A percentile compares a stretch with the other conserved stretches of the same genome.
Evolutionary conservation across 73 alveolate genomes (phyloP).

Genomic region (Diophrys sp.): DNA sequence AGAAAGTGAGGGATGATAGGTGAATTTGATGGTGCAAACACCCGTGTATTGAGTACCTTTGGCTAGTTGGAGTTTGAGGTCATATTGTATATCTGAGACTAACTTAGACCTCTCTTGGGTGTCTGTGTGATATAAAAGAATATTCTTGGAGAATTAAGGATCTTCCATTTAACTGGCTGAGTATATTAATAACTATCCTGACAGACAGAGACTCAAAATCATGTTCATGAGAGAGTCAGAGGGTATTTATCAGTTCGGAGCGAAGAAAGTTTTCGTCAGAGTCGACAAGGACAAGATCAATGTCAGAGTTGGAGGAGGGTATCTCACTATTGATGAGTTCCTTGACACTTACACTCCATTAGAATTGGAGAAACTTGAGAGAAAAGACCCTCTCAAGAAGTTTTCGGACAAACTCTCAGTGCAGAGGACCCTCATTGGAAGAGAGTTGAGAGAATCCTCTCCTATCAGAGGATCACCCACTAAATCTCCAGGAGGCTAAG

Average conservation of each 20-base stretch:
- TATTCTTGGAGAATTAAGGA: not conserved
- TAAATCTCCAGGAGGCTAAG: no score
- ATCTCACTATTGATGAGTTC: slow-evolving; percentile 33
- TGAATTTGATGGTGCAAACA: not conserved
- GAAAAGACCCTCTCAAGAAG: slow-evolving; percentile 60
- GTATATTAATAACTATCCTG: slow-evolving; percentile 58
- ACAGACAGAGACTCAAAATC: slow-evolving; percentile 41
- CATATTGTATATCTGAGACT: not conserved
- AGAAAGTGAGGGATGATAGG: not conserved
- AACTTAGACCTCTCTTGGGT: not conserved
- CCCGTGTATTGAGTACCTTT: not conserved
- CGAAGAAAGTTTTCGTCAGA: slow-evolving; percentile 59
- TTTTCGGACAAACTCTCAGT: slow-evolving; percentile 54
- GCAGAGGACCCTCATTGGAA: slow-evolving; percentile 56
- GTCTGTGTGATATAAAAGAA: not conserved
- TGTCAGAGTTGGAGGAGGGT: slow-evolving; percentile 43
- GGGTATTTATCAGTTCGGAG: slow-evolving; percentile 57
- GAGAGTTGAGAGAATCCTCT: slow-evolving; percentile 53
- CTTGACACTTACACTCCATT: slow-evolving; percentile 31
- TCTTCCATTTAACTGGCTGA: slow-evolving; percentile 48
- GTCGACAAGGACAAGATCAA: slow-evolving; percentile 25
- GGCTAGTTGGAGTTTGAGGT: not conserved
- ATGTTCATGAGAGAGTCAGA: slow-evolving; percentile 58
- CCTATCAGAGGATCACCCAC: slow-evolving; percentile 56
- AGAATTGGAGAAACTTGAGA: slow-evolving; percentile 39